phyloP scores from a whole-genome alignment of 768 basidiomycete genomes.

The Termitomyces titanicus region DNA sequence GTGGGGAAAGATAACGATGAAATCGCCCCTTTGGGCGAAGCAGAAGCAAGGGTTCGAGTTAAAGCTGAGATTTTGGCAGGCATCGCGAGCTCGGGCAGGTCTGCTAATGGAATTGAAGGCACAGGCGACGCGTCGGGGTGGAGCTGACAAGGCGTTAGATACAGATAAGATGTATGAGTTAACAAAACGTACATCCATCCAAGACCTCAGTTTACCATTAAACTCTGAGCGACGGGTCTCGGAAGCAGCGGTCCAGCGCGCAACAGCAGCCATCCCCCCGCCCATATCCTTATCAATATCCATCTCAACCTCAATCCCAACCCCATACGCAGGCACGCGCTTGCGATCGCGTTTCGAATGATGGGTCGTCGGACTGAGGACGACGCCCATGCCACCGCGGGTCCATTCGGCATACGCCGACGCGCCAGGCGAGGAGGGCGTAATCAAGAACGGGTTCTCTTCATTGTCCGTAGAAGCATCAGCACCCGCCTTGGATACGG shows the following conservation, averaged over 20 bases:
- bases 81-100: conserved; percentile 56
- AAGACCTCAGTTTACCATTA: conserved; percentile 54
- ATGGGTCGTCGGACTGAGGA: conserved; percentile 70
- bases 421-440: conserved; percentile 20
- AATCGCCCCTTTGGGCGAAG: conserved; percentile 60
- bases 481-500: neutral
- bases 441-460: conserved; percentile 68
- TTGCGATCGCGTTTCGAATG: conserved; percentile 62
- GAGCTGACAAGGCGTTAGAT: conserved; percentile 36
- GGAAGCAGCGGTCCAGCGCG: conserved; percentile 75
- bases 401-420: conserved; percentile 57
- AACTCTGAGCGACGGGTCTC: conserved; percentile 61
- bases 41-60: conserved; percentile 67
- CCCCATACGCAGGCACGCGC: conserved; percentile 76
- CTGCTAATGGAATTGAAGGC: conserved; percentile 61
- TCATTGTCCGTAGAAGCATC: conserved; percentile 37
- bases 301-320: conserved; percentile 86
- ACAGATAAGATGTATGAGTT: neutral
- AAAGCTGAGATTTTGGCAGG: conserved; percentile 59
- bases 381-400: conserved; percentile 76
- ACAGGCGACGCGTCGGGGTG: conserved; percentile 39
- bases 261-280: conserved; percentile 85
- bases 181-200: conserved; percentile 51
- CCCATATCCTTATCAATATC: conserved; percentile 78
- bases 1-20: conserved; percentile 36